Evolutionary conservation across 2,329 filamentous ascomycete genomes (phyloP).

Genomic region (Fusarium brevicatenulatum): DNA sequence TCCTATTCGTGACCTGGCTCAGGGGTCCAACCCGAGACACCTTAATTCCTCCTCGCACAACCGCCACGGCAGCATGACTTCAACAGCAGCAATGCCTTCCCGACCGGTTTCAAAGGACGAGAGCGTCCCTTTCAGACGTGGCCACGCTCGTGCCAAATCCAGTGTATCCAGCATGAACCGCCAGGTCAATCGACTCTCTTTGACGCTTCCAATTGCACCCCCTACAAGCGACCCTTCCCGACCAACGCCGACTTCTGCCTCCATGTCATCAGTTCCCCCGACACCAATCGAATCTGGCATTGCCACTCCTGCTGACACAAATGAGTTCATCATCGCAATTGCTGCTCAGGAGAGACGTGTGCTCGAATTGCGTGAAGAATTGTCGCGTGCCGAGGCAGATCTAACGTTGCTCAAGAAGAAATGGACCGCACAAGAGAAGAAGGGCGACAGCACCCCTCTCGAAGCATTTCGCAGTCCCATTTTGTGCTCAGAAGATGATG

Average conservation of each 20-base stretch:
- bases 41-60: slow-evolving; percentile 25
- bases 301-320: slow-evolving; percentile 63
- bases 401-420: slow-evolving; percentile 82
- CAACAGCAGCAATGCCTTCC: slow-evolving; percentile 47
- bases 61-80: slow-evolving; percentile 31
- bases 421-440: slow-evolving; percentile 84
- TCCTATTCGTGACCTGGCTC: slow-evolving; percentile 24
- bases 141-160: slow-evolving; percentile 61
- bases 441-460: slow-evolving; percentile 66
- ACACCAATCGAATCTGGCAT: slow-evolving; percentile 60
- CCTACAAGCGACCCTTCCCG: slow-evolving; percentile 63
- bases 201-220: slow-evolving; percentile 69
- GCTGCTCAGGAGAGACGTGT: slow-evolving; percentile 92
- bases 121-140: slow-evolving; percentile 53
- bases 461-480: slow-evolving; percentile 63
- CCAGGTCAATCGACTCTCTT: slow-evolving; percentile 66
- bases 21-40: slow-evolving; percentile 21
- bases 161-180: slow-evolving; percentile 56
- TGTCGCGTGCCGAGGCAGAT: slow-evolving; percentile 83
- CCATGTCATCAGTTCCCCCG: slow-evolving; percentile 57
- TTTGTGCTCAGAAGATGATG: slow-evolving; percentile 44
- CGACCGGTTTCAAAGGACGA: slow-evolving; percentile 54
- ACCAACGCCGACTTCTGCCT: slow-evolving; percentile 58
- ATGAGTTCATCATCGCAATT: slow-evolving; percentile 85
- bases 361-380: slow-evolving; percentile 88